Conservation (phyloP, 257 asterid genomes). For the Gentiana straminea region DNA sequence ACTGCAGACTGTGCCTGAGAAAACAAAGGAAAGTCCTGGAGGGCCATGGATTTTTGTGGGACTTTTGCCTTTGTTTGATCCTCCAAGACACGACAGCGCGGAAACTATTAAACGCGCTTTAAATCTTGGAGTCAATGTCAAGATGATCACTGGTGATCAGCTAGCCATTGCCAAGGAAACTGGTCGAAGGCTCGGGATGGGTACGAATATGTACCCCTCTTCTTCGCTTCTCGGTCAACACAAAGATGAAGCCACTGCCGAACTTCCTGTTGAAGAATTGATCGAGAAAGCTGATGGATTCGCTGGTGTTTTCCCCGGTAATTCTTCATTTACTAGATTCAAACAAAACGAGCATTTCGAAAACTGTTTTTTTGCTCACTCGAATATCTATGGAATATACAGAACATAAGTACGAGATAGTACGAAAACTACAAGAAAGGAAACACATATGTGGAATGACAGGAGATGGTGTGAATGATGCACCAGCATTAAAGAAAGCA, state of each 20-base stretch:
- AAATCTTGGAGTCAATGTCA: conserved; percentile 47
- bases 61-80: conserved; percentile 52
- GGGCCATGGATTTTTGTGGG: conserved; percentile 48
- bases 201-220: conserved; percentile 44
- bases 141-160: conserved; percentile 51
- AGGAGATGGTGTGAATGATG: conserved; percentile 47
- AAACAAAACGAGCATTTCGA: background rate
- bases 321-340: background rate
- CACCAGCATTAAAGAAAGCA: conserved; percentile 38
- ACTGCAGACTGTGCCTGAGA: conserved; percentile 34
- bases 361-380: background rate
- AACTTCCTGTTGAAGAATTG: conserved; percentile 36
- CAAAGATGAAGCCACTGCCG: conserved; percentile 29
- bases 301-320: conserved; percentile 46
- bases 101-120: conserved; percentile 45
- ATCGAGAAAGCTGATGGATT: conserved; percentile 44
- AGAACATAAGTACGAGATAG: conserved; percentile 44
- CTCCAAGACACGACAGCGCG: conserved; percentile 52
- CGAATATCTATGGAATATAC: background rate
- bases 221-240: conserved; percentile 38
- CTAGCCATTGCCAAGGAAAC: conserved; percentile 41
- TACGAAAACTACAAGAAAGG: conserved; percentile 35
- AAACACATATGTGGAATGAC: conserved; percentile 49
- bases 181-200: conserved; percentile 46
- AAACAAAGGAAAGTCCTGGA: conserved; percentile 43